These are phyloP conservation scores for Colletotrichum sp. DNA, from an alignment of 2,329 filamentous ascomycete genomes.

Conservation along the genomic window DNA sequence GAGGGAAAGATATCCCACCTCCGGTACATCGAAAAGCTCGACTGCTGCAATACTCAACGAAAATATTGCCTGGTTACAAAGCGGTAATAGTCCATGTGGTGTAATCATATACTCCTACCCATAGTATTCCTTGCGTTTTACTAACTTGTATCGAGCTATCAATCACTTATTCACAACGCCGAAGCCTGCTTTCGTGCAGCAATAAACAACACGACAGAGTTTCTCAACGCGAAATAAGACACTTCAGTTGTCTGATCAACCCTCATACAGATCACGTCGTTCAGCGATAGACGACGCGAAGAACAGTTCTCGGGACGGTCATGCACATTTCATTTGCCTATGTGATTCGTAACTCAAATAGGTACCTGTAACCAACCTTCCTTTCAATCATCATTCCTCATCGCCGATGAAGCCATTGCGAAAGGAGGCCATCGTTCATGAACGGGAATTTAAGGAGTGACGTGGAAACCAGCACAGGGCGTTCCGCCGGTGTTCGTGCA, in stretches of 20 bases:
- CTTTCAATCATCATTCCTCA: accelerated
- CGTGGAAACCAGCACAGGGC: neutral
- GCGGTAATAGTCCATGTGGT: accelerated
- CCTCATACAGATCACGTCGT: neutral
- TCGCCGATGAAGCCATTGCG: accelerated
- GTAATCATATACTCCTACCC: accelerated
- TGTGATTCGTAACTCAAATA: accelerated
- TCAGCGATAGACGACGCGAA: neutral
- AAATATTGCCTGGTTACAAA: neutral
- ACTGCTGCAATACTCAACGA: neutral
- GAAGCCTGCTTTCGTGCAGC: neutral
- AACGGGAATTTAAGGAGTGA: neutral
- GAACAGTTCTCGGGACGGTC: accelerated
- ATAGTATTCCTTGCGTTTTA: accelerated
- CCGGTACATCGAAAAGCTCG: accelerated
- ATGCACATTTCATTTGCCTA: neutral
- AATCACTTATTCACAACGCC: accelerated
- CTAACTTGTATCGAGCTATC: neutral
- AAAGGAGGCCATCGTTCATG: neutral
- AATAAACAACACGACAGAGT: neutral
- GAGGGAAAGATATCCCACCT: accelerated
- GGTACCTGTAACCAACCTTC: accelerated
- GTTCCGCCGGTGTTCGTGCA: neutral
- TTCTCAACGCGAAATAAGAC: accelerated
- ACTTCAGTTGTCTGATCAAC: neutral